A percentile compares a stretch with the other conserved stretches of the same genome.
Conservation (phyloP, 176 grass and related monocot genomes). For the Cenchrus purpureus region DNA sequence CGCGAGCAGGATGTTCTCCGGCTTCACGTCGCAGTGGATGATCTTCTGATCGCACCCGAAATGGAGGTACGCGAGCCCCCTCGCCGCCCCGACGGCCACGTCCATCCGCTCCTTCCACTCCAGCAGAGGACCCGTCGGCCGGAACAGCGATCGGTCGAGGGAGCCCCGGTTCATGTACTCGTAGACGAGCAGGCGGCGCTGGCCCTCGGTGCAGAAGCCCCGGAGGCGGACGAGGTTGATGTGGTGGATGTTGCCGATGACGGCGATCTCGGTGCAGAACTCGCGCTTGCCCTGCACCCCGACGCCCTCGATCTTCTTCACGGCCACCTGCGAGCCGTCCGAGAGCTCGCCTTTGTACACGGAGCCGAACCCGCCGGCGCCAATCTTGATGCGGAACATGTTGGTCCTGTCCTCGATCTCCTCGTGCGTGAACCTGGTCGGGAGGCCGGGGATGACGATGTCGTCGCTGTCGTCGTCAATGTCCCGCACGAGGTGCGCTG, state of each 20-base stretch:
- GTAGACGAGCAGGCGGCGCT: constrained; percentile 72
- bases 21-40: constrained; percentile 91
- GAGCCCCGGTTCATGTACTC: constrained; percentile 86
- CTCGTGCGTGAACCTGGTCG: constrained; percentile 60
- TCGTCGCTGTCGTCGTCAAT: constrained; percentile 48
- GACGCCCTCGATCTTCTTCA: constrained; percentile 75
- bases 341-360: constrained; percentile 79
- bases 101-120: constrained; percentile 76
- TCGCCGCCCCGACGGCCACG: constrained; percentile 68
- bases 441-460: constrained; percentile 70
- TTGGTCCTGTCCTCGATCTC: constrained; percentile 71
- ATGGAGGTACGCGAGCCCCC: constrained; percentile 87
- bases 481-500: constrained; percentile 44
- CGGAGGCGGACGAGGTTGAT: constrained; percentile 84
- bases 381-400: constrained; percentile 65
- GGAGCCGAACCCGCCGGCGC: constrained; percentile 71
- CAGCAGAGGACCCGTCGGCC: constrained; percentile 27
- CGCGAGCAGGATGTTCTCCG: constrained; percentile 85
- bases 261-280: constrained; percentile 90
- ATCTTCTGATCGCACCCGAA: constrained; percentile 77
- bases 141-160: constrained; percentile 71
- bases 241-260: constrained; percentile 92
- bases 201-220: constrained; percentile 68
- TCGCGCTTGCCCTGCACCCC: constrained; percentile 78
- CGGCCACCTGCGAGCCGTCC: constrained; percentile 60